Evolutionary conservation across 2,329 filamentous ascomycete species (phyloP).

Genomic region (Colletotrichum agaves): DNA sequence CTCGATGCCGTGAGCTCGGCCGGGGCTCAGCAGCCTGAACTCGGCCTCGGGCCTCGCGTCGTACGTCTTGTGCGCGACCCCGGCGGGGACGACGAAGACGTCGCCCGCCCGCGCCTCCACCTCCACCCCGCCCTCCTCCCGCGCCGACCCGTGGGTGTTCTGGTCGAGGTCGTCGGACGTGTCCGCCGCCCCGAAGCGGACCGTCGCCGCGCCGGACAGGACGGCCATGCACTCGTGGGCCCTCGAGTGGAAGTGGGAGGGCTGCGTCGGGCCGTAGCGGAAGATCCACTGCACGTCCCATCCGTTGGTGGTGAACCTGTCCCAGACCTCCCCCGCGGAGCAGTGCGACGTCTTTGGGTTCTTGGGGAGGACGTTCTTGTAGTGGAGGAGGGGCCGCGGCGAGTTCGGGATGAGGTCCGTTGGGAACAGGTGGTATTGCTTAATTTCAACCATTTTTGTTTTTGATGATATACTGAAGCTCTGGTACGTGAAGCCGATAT

Average conservation of each 20-base stretch:
- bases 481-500: background rate
- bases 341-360: slow-evolving; percentile 38
- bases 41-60: slow-evolving; percentile 50
- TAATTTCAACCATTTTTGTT: slow-evolving; percentile 46
- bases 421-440: slow-evolving; percentile 53
- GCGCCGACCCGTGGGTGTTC: slow-evolving; percentile 50
- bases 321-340: slow-evolving; percentile 48
- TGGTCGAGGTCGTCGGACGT: slow-evolving; percentile 50
- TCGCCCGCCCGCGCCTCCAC: slow-evolving; percentile 62
- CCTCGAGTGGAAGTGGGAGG: slow-evolving; percentile 66
- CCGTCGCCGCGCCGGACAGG: slow-evolving; percentile 61
- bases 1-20: slow-evolving; percentile 51
- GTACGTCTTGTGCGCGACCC: slow-evolving; percentile 65
- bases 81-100: slow-evolving; percentile 68
- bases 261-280: slow-evolving; percentile 64
- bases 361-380: slow-evolving; percentile 52
- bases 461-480: background rate
- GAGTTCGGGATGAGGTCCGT: slow-evolving; percentile 62
- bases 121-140: slow-evolving; percentile 60
- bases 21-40: slow-evolving; percentile 54
- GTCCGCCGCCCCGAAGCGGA: slow-evolving; percentile 66
- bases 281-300: slow-evolving; percentile 68
- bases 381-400: slow-evolving; percentile 63
- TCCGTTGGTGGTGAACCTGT: slow-evolving; percentile 58
- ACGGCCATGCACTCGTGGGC: slow-evolving; percentile 70